phyloP scores from a whole-genome alignment of 108 stramenopile species.

The Ochromonas danica region DNA sequence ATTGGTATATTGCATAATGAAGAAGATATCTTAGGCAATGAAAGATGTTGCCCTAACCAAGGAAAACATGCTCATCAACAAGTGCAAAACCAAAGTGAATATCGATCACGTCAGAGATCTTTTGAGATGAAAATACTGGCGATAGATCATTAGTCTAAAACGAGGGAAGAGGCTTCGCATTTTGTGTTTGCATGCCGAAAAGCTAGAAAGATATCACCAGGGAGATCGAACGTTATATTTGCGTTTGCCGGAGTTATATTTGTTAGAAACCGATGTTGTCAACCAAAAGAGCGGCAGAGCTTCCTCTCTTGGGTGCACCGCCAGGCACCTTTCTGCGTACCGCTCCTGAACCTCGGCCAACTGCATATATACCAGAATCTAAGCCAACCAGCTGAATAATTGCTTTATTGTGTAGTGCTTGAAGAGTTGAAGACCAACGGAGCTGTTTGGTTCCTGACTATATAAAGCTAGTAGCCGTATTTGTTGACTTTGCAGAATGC shows the following conservation, averaged over 20 bases:
- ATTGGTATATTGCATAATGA: slow-evolving; percentile 64
- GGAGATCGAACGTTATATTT: slow-evolving; percentile 35
- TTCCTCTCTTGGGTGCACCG: neutral
- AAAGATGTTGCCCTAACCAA: slow-evolving; percentile 64
- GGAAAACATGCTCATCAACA: slow-evolving; percentile 52
- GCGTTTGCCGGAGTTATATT: slow-evolving; percentile 43
- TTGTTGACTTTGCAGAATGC: too few species aligned
- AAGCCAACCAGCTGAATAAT: too few species aligned
- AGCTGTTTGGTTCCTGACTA: too few species aligned
- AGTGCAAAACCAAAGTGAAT: slow-evolving; percentile 52
- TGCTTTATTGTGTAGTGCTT: too few species aligned
- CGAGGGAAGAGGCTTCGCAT: slow-evolving; percentile 55
- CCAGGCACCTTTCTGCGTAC: slow-evolving; percentile 36
- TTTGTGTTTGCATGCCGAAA: slow-evolving; percentile 53
- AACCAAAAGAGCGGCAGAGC: neutral
- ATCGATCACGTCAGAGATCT: slow-evolving; percentile 36
- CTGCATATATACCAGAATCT: slow-evolving; percentile 67
- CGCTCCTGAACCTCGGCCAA: slow-evolving; percentile 64
- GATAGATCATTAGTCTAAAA: slow-evolving; percentile 55
- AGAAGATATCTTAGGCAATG: slow-evolving; percentile 61
- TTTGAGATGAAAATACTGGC: slow-evolving; percentile 66
- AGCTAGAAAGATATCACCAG: slow-evolving; percentile 52
- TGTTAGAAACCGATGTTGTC: slow-evolving; percentile 37
- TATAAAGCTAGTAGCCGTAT: too few species aligned
- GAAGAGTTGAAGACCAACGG: too few species aligned